A percentile compares a stretch with the other conserved stretches of the same genome.
phyloP scores from a whole-genome alignment of 2,329 filamentous ascomycete genomes.

The Colletotrichum melonis region DNA sequence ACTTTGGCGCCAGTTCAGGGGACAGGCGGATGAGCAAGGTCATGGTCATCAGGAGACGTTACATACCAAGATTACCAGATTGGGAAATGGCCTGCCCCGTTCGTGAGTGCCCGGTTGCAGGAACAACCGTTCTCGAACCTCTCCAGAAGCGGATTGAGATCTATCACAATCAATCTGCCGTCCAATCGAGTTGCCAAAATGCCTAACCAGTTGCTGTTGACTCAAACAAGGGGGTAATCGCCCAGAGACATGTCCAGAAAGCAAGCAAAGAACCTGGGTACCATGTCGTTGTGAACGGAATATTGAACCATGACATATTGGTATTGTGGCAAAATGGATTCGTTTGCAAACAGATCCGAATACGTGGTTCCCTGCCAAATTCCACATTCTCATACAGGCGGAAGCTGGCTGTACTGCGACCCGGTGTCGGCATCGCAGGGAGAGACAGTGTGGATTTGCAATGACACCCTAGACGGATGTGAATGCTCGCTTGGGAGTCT shows the following conservation, averaged over 20 bases:
- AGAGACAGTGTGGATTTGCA: slow-evolving; percentile 1
- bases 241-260: slow-evolving; percentile 4
- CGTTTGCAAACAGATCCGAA: not conserved
- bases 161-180: slow-evolving; percentile 6
- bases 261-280: slow-evolving; percentile 1
- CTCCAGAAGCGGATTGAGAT: slow-evolving; percentile 13
- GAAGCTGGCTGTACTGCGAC: slow-evolving; percentile 16
- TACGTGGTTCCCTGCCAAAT: not conserved
- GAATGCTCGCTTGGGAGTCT: slow-evolving; percentile 7
- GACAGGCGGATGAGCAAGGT: slow-evolving; percentile 18
- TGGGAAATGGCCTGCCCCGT: slow-evolving; percentile 22
- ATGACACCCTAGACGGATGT: slow-evolving; percentile 18
- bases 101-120: slow-evolving; percentile 12
- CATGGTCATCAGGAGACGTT: slow-evolving; percentile 26
- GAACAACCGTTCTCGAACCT: slow-evolving; percentile 28
- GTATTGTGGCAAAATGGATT: slow-evolving; percentile 11
- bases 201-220: not conserved
- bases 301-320: not conserved
- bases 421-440: slow-evolving; percentile 15
- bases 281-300: not conserved
- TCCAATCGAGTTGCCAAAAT: slow-evolving; percentile 22
- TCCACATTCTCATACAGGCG: not conserved
- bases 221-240: slow-evolving; percentile 15
- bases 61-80: slow-evolving; percentile 13
- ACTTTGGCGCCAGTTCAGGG: not conserved